Percentiles rank a stretch among this genome's conserved stretches.
Evolutionary conservation across 306 rosid genomes (phyloP).

Genomic region (Begonia loranthoides): DNA sequence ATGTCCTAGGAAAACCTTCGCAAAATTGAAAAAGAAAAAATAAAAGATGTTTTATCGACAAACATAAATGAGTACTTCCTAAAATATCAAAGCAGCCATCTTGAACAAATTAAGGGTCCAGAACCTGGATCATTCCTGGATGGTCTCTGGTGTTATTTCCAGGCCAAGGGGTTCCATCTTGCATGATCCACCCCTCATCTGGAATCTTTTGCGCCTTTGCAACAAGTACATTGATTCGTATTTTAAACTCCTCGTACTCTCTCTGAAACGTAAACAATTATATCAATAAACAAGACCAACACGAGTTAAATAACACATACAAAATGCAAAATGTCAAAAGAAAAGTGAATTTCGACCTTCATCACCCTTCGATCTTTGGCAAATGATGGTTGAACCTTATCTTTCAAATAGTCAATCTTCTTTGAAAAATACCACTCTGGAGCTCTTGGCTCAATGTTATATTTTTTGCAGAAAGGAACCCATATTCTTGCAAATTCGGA

Average conservation of each 20-base stretch:
- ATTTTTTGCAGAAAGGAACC: conserved; percentile 92
- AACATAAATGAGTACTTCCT: conserved; percentile 1
- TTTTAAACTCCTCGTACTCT: conserved; percentile 92
- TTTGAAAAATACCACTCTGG: conserved; percentile 94
- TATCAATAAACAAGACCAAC: not conserved
- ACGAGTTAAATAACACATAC: not conserved
- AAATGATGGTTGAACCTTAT: conserved; percentile 85
- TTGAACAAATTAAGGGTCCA: conserved; percentile 10
- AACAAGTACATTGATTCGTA: conserved; percentile 80
- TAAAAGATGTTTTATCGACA: conserved; percentile 1
- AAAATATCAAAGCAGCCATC: not conserved
- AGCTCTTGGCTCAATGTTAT: conserved; percentile 87
- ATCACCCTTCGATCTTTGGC: conserved; percentile 96
- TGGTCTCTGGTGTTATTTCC: conserved; percentile 98
- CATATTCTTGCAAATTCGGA: conserved; percentile 90
- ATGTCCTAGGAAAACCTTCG: conserved; percentile 94
- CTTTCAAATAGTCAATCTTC: conserved; percentile 92
- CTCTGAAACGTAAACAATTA: conserved; percentile 33
- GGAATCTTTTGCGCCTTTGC: conserved; percentile 80
- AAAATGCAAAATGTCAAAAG: conserved; percentile 1
- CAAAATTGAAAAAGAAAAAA: not conserved
- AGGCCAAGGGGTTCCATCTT: conserved; percentile 99
- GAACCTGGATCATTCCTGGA: conserved; percentile 99
- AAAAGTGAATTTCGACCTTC: conserved; percentile 44
- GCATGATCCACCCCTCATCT: conserved; percentile 98